A percentile compares a stretch with the other conserved stretches of the same genome.
phyloP scores from a whole-genome alignment of 768 basidiomycete species.

The Boletus sp. region DNA sequence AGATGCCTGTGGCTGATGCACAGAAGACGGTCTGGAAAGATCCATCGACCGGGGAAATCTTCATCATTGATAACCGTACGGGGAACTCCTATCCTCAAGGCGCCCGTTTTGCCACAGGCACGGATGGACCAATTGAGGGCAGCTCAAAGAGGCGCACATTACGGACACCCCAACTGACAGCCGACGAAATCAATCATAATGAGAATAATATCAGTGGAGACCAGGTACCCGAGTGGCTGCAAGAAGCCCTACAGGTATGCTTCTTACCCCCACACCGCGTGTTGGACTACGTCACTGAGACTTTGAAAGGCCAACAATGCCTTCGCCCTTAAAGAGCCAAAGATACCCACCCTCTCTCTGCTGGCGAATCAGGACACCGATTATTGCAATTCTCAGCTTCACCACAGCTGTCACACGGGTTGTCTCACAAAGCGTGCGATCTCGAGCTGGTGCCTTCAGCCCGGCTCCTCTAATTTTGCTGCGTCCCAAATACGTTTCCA shows the following conservation, averaged over 20 bases:
- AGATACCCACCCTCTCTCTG: conserved; percentile 39
- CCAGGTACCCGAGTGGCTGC: conserved; percentile 61
- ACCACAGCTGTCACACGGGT: conserved; percentile 16
- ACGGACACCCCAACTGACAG: conserved; percentile 2
- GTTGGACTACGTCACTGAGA: conserved; percentile 9
- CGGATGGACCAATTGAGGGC: conserved; percentile 7
- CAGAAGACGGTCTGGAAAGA: conserved; percentile 52
- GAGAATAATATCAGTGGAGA: conserved; percentile 12
- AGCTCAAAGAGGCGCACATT: conserved; percentile 16
- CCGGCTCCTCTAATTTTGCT: conserved; percentile 9
- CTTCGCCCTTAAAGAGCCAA: conserved; percentile 49
- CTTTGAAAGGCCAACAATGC: conserved; percentile 50
- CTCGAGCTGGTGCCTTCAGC: conserved; percentile 9
- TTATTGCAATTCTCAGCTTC: conserved; percentile 5
- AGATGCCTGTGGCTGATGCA: conserved; percentile 32
- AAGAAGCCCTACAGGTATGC: conserved; percentile 55
- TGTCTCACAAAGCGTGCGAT: conserved; percentile 5
- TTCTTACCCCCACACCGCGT: conserved; percentile 11
- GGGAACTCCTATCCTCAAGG: conserved; percentile 58
- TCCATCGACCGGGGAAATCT: conserved; percentile 55
- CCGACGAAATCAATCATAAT: not conserved
- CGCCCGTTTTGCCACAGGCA: conserved; percentile 8
- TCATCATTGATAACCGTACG: conserved; percentile 63
- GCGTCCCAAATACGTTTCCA: conserved; percentile 40
- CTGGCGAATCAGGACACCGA: conserved; percentile 12